These are phyloP conservation scores for Calonectria honghensis DNA, from an alignment of 2,329 filamentous ascomycete species.

Conservation along the genomic window DNA sequence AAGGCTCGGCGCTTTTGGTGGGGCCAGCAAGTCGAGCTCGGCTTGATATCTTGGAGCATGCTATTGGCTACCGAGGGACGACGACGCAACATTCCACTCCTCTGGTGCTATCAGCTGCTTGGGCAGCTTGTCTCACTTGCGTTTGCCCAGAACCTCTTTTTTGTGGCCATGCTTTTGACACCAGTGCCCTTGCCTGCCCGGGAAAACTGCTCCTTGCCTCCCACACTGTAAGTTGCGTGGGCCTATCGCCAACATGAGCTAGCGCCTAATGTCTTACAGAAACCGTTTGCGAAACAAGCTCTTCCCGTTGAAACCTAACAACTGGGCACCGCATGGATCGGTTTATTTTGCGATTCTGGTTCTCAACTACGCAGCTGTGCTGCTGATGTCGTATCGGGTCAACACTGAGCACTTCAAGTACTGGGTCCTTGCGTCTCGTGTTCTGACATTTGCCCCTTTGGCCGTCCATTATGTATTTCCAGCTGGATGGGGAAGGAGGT, in stretches of 20 bases:
- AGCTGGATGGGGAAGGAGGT: constrained; percentile 67
- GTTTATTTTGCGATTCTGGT: constrained; percentile 60
- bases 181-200: constrained; percentile 66
- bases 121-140: constrained; percentile 76
- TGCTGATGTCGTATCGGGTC: constrained; percentile 63
- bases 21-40: constrained; percentile 76
- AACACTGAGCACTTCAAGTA: constrained; percentile 64
- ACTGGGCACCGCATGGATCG: constrained; percentile 64
- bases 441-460: constrained; percentile 67
- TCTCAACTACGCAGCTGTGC: constrained; percentile 60
- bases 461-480: constrained; percentile 69
- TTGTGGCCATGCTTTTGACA: constrained; percentile 74
- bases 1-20: constrained; percentile 76
- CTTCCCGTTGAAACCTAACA: constrained; percentile 64
- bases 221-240: constrained; percentile 54
- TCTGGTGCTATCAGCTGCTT: constrained; percentile 75
- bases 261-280: constrained; percentile 39
- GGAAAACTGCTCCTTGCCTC: constrained; percentile 52
- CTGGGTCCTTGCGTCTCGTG: constrained; percentile 57
- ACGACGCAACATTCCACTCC: constrained; percentile 72
- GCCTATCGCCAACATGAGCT: constrained; percentile 26
- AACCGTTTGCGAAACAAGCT: constrained; percentile 55
- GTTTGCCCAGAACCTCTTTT: constrained; percentile 79
- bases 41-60: constrained; percentile 72
- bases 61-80: constrained; percentile 76